Conservation (phyloP, 2,329 filamentous ascomycete genomes). For the Biscogniauxia sp. region DNA sequence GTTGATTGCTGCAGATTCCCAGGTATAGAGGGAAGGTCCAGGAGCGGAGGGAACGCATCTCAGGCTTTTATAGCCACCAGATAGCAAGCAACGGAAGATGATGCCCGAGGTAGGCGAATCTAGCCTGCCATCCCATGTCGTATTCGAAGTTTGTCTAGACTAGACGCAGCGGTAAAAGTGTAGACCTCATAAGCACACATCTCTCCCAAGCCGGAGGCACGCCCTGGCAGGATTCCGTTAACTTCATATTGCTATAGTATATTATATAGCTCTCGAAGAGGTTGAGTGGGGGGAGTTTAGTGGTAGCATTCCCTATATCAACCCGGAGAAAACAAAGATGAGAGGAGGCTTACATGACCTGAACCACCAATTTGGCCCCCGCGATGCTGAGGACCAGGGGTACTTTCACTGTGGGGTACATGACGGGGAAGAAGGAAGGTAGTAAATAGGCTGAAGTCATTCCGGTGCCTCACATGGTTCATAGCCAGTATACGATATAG, state of each 20-base stretch:
- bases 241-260: conserved; percentile 5
- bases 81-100: conserved; percentile 14
- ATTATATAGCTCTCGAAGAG: neutral
- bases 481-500: conserved; percentile 15
- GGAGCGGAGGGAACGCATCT: conserved; percentile 2
- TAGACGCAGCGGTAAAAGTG: conserved; percentile 19
- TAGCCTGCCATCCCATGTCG: conserved; percentile 13
- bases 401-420: conserved; percentile 12
- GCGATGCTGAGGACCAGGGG: neutral
- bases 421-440: neutral
- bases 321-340: neutral
- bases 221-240: conserved; percentile 6
- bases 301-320: conserved; percentile 5
- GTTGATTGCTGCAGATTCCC: conserved; percentile 7
- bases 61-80: conserved; percentile 15
- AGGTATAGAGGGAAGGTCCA: neutral
- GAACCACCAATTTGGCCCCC: neutral
- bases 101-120: conserved; percentile 13
- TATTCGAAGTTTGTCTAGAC: conserved; percentile 8
- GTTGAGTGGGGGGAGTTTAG: conserved; percentile 15
- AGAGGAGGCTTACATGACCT: neutral
- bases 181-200: conserved; percentile 10
- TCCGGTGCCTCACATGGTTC: conserved; percentile 13
- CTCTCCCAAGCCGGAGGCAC: conserved; percentile 13
- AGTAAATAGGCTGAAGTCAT: conserved; percentile 22